Evolutionary conservation across 148 eudicot genomes (phyloP).

Genomic region (Simmondsia chinensis): DNA sequence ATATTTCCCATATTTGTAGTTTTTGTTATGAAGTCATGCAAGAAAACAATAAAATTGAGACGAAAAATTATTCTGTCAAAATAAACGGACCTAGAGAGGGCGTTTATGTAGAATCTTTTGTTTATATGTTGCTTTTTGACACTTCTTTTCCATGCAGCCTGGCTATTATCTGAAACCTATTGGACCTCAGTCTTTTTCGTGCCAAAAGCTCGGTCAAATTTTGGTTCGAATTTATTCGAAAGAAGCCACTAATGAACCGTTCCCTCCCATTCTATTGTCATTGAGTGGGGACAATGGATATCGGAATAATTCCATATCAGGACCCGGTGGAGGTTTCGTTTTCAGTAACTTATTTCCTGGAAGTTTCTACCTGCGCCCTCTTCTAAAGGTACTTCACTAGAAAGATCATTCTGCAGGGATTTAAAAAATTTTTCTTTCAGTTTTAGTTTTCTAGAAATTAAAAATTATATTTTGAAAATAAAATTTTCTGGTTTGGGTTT

Average conservation of each 20-base stretch:
- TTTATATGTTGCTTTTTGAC: constrained; percentile 7
- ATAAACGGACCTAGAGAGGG: no score
- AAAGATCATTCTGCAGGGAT: not conserved
- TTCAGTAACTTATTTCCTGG: constrained; percentile 87
- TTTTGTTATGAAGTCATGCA: no score
- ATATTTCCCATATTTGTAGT: no score
- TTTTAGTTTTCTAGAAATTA: no score
- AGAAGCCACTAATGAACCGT: constrained; percentile 65
- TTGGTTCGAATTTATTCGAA: constrained; percentile 53
- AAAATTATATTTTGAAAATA: not conserved
- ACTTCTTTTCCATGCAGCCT: constrained; percentile 47
- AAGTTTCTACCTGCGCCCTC: constrained; percentile 95
- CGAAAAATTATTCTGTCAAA: no score
- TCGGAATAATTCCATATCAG: constrained; percentile 83
- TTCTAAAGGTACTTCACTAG: constrained; percentile 60
- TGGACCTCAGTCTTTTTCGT: constrained; percentile 77
- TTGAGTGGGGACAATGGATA: constrained; percentile 98
- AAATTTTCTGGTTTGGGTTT: no score
- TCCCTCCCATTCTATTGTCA: constrained; percentile 84
- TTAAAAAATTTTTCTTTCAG: no score
- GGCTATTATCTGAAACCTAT: constrained; percentile 74
- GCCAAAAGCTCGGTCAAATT: constrained; percentile 94
- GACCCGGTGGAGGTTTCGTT: constrained; percentile 65
- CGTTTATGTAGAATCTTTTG: no score
- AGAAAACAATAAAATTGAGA: no score